phyloP scores from a whole-genome alignment of 1,284 basidiomycete species.

The Lentinula novae-zelandiae region DNA sequence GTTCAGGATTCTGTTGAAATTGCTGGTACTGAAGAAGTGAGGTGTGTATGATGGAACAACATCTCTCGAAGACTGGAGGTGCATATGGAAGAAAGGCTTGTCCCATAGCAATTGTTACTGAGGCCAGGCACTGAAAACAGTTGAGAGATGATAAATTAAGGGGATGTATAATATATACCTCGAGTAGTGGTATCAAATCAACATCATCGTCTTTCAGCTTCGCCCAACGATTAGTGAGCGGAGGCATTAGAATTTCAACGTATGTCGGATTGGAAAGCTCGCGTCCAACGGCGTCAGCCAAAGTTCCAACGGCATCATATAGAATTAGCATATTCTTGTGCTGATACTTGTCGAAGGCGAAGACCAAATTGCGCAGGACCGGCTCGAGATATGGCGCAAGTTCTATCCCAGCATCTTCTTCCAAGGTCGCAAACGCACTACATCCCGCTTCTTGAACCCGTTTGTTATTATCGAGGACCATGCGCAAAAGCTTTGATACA shows the following conservation, averaged over 20 bases:
- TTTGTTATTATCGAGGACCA: conserved; percentile 99
- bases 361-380: conserved; percentile 90
- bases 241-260: conserved; percentile 96
- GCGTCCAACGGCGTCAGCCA: conserved; percentile 93
- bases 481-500: conserved; percentile 74
- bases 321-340: conserved; percentile 99
- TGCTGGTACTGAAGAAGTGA: conserved; percentile 81
- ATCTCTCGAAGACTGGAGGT: conserved; percentile 90
- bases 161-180: conserved; percentile 48
- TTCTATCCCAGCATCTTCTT: conserved; percentile 92
- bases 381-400: conserved; percentile 94
- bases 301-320: conserved; percentile 96
- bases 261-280: conserved; percentile 85
- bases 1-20: conserved; percentile 80
- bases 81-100: conserved; percentile 89
- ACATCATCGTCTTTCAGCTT: conserved; percentile 88
- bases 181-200: conserved; percentile 91
- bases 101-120: conserved; percentile 95
- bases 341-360: conserved; percentile 97
- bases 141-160: conserved; percentile 10
- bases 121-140: conserved; percentile 82
- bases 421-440: conserved; percentile 96
- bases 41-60: conserved; percentile 81
- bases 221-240: conserved; percentile 87
- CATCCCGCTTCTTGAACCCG: conserved; percentile 99